These are phyloP conservation scores for Malus domestica DNA, from an alignment of 306 rosid genomes.

Conservation along the genomic window ASM211411v1 NC_041801.1:11604501-11605000, in stretches of 20 bases:
- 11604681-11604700: constrained; percentile 3
- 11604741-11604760: not conserved
- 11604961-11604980: no score
- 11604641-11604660: not conserved
- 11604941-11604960: not conserved
- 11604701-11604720: not conserved
- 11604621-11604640: not conserved
- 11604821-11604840: not conserved
- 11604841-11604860: not conserved
- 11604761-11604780: not conserved
- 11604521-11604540: constrained; percentile 12
- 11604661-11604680: not conserved
- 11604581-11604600: constrained; percentile 1
- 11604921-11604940: not conserved
- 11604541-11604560: constrained; percentile 42
- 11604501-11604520: not conserved
- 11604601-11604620: constrained; percentile 32
- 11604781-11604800: not conserved
- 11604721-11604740: no score
- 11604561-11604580: constrained; percentile 3
- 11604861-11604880: constrained; percentile 1
- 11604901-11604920: not conserved
- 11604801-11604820: no score
- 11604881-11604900: not conserved
- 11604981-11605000: not conserved